Evolutionary conservation across 2,329 filamentous ascomycete species (phyloP).

Genomic region (Ascochyta rabiei): DNA sequence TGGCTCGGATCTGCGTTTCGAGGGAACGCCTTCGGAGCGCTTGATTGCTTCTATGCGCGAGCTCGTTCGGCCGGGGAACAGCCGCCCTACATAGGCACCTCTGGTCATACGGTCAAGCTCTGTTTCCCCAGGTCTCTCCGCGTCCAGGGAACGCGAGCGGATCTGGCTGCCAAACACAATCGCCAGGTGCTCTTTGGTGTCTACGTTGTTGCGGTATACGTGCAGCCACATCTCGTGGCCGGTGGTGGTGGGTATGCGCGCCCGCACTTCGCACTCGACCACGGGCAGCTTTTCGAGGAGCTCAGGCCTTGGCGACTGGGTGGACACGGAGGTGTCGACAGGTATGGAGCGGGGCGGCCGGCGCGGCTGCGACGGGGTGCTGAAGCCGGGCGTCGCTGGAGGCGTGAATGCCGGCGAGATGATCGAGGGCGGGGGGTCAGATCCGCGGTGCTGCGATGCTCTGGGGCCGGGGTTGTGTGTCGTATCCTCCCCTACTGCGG

Average conservation of each 20-base stretch:
- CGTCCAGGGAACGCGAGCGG: conserved; percentile 72
- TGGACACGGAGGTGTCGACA: conserved; percentile 47
- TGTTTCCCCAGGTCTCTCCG: conserved; percentile 75
- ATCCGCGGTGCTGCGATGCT: conserved; percentile 1
- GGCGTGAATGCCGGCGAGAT: conserved; percentile 56
- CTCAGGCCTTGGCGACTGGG: conserved; percentile 64
- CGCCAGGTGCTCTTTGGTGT: conserved; percentile 94
- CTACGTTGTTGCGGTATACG: conserved; percentile 88
- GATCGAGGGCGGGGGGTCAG: conserved; percentile 49
- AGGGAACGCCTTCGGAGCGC: conserved; percentile 43
- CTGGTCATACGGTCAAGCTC: conserved; percentile 92
- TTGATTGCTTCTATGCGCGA: conserved; percentile 67
- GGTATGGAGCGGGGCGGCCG: conserved; percentile 49
- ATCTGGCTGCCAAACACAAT: conserved; percentile 95
- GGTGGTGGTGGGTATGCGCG: conserved; percentile 88
- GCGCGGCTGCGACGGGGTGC: conserved; percentile 42
- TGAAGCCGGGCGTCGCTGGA: conserved; percentile 45
- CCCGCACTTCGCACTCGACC: conserved; percentile 93
- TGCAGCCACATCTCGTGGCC: conserved; percentile 98
- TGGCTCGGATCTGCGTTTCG: conserved; percentile 24
- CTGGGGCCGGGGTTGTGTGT: neutral
- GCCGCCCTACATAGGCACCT: conserved; percentile 86
- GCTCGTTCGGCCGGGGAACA: conserved; percentile 83
- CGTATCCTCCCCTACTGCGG: conserved; percentile 13
- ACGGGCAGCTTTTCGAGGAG: conserved; percentile 77